Evolutionary conservation across 2,329 filamentous ascomycete species (phyloP).

Genomic region (Colletotrichum phormii): DNA sequence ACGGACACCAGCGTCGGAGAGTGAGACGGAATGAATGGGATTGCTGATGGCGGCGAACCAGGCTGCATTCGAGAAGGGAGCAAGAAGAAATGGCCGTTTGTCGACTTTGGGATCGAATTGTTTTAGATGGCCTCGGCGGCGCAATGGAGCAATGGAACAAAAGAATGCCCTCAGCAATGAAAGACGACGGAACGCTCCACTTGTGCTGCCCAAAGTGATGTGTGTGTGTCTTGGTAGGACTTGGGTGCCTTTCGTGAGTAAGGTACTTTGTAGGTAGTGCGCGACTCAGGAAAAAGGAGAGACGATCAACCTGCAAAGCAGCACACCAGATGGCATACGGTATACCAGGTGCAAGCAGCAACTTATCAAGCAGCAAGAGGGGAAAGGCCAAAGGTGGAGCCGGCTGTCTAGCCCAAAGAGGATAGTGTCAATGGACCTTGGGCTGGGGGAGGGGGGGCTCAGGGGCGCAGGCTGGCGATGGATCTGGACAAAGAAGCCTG

Average conservation of each 20-base stretch:
- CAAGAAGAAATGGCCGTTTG: conserved; percentile 8
- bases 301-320: conserved; percentile 22
- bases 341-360: conserved; percentile 2
- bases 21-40: neutral
- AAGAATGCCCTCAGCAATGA: conserved; percentile 18
- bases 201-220: conserved; percentile 10
- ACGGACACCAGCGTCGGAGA: conserved; percentile 13
- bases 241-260: neutral
- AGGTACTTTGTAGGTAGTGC: neutral
- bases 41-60: conserved; percentile 14
- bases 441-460: conserved; percentile 1
- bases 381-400: conserved; percentile 27
- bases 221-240: conserved; percentile 4
- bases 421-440: conserved; percentile 25
- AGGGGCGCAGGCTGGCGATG: conserved; percentile 23
- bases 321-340: conserved; percentile 1
- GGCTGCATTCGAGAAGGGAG: conserved; percentile 4
- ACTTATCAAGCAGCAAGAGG: neutral
- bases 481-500: conserved; percentile 20
- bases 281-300: conserved; percentile 35
- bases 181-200: conserved; percentile 5
- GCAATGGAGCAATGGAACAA: conserved; percentile 10
- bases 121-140: conserved; percentile 9
- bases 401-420: conserved; percentile 24
- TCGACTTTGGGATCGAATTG: neutral